Evolutionary conservation across 139 green algal species (phyloP).

Genomic region (Coelastrella sp.): DNA sequence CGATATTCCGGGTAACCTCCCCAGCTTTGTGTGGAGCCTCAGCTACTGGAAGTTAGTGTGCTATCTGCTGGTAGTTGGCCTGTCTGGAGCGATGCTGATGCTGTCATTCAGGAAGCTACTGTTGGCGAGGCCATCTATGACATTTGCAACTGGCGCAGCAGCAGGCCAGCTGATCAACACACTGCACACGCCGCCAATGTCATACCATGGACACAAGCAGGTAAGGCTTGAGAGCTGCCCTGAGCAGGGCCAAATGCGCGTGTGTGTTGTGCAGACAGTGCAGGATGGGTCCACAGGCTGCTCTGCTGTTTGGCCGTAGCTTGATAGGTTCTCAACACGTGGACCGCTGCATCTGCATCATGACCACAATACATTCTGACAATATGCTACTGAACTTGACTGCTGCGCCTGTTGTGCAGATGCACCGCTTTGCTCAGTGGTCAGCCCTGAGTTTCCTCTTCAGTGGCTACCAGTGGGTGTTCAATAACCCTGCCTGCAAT

Average conservation of each 20-base stretch:
- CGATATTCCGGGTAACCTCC: conserved; percentile 1
- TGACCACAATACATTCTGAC: too few relatives aligned
- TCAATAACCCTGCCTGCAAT: conserved; percentile 51
- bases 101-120: conserved; percentile 42
- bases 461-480: conserved; percentile 52
- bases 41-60: conserved; percentile 16
- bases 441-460: conserved; percentile 35
- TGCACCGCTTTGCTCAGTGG: conserved; percentile 46
- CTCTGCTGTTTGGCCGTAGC: too few relatives aligned
- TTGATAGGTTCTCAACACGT: too few relatives aligned
- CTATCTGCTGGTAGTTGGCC: conserved; percentile 36
- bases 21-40: conserved; percentile 8
- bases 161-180: conserved; percentile 43
- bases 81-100: conserved; percentile 37
- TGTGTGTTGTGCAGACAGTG: too few relatives aligned
- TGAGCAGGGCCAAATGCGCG: too few relatives aligned
- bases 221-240: not conserved
- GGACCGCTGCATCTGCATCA: too few relatives aligned
- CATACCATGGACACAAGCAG: conserved; percentile 51
- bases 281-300: too few relatives aligned
- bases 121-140: conserved; percentile 11
- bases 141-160: conserved; percentile 41
- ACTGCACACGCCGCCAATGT: conserved; percentile 43
- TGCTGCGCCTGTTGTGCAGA: not conserved
- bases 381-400: too few relatives aligned